These are phyloP conservation scores for Logfia minima DNA, from an alignment of 129 eudicot species.

Conservation along the genomic window DNA sequence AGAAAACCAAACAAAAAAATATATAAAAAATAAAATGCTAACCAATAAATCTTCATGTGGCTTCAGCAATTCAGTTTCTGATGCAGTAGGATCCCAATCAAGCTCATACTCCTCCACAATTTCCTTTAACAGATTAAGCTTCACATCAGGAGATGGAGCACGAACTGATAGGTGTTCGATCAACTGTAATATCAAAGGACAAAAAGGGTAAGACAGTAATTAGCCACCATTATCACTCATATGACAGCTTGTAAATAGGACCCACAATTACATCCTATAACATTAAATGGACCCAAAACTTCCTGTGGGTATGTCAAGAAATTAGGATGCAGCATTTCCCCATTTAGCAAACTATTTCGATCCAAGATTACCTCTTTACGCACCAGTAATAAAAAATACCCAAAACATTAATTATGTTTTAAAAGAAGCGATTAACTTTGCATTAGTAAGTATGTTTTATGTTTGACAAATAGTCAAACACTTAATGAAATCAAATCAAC, in stretches of 20 bases:
- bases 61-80: constrained; percentile 82
- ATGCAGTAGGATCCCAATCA: constrained; percentile 93
- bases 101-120: constrained; percentile 89
- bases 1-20: not conserved
- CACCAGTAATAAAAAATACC: not conserved
- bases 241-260: not conserved
- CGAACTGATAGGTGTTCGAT: constrained; percentile 79
- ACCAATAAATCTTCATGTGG: constrained; percentile 91
- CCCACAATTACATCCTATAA: not conserved
- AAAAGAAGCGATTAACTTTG: not conserved
- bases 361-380: not conserved
- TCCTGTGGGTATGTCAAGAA: not conserved
- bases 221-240: constrained; percentile 6
- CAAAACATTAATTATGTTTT: not conserved
- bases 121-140: constrained; percentile 82
- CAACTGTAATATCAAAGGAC: constrained; percentile 44
- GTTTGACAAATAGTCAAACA: constrained; percentile 2
- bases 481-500: not conserved
- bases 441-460: not conserved
- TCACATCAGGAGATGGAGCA: constrained; percentile 90
- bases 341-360: not conserved
- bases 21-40: not conserved
- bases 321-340: constrained; percentile 6
- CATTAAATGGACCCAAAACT: not conserved
- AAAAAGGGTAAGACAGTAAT: constrained; percentile 16